Conservation (phyloP, 257 asterid species). For the Lycium barbarum region DNA sequence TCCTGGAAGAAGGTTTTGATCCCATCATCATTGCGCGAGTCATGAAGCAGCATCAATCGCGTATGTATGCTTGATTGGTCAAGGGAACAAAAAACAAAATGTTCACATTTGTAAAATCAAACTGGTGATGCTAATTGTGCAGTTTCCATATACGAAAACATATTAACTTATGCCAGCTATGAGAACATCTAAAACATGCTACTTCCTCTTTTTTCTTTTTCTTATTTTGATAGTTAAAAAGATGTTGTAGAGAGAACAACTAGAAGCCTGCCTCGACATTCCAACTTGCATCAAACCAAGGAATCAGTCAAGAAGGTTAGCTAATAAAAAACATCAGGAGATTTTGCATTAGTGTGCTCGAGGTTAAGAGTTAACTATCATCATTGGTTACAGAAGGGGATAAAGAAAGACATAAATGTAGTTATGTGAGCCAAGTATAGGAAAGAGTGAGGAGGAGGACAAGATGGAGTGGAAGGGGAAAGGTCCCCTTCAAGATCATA, state of each 20-base stretch:
- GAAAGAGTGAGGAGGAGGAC: conserved; percentile 7
- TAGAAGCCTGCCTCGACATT: neutral
- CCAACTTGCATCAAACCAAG: neutral
- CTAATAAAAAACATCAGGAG: neutral
- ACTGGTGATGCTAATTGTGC: neutral
- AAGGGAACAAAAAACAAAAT: conserved; percentile 44
- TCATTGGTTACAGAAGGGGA: neutral
- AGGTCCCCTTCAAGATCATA: conserved; percentile 2
- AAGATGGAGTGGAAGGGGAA: neutral
- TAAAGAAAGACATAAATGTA: neutral
- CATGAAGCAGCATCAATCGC: conserved; percentile 95
- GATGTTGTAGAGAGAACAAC: neutral
- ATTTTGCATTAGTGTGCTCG: neutral
- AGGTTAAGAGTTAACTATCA: conserved; percentile 1
- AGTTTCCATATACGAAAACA: neutral
- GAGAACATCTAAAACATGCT: neutral
- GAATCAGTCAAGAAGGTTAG: neutral
- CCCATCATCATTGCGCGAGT: conserved; percentile 97
- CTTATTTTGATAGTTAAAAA: neutral
- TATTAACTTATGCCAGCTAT: neutral
- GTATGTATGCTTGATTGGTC: conserved; percentile 73
- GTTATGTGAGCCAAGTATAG: neutral
- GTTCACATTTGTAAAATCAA: neutral
- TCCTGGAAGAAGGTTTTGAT: conserved; percentile 98
- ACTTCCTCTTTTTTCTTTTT: neutral